Evolutionary conservation across 2,329 filamentous ascomycete genomes (phyloP), one percentile per base, ranked within the genome.

Genomic region (Diaporthe australafricana): DNA sequence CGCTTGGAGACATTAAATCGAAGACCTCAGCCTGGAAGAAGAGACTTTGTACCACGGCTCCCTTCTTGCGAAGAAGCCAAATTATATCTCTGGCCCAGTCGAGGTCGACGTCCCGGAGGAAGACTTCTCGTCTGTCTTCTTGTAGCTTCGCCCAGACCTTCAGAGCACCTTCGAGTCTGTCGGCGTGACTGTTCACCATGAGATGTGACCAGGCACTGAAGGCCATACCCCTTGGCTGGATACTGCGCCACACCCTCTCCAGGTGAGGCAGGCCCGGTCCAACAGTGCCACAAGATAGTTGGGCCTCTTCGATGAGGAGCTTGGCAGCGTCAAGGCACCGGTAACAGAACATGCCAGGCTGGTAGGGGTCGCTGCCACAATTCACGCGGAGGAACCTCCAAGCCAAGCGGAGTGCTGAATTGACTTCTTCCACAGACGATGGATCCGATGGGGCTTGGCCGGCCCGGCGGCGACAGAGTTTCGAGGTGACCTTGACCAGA

Each of bases 261-360:
- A 63, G 30, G 22, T 50, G 27, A 48, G 60, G 42, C 20, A 63
- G 45, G 32, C 60, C 60, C 14, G 60, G 30, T 2, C 38, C 60
- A n/a, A 63, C 42, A 48, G 42, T 20, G 27, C 42, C 60, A 3
- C 2, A 42, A 25, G 60, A 63, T 0, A 17, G 27, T 12, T 63
- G 12, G 6, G 60, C 42, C n/a, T 25, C 30, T 50, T 63, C 42
- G 12, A 48, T 35, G 3, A 63, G 60, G 1, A 63, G 8, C 60
- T 35, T 63, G 30, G 60, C 60, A 48, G 42, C 60, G 14, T 63
- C 60, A 1, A 63, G 60, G 7, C 60, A 63, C 3, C 60, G 60
- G 14, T 63, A 63, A 38, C 60, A 63, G n/a, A 63, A 63, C 60
- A 63, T 63, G 6, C 60, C 60, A 7, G 60, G 60, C 42, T 63